Conservation (phyloP, 257 asterid genomes). For the Nicotiana knightiana region DNA sequence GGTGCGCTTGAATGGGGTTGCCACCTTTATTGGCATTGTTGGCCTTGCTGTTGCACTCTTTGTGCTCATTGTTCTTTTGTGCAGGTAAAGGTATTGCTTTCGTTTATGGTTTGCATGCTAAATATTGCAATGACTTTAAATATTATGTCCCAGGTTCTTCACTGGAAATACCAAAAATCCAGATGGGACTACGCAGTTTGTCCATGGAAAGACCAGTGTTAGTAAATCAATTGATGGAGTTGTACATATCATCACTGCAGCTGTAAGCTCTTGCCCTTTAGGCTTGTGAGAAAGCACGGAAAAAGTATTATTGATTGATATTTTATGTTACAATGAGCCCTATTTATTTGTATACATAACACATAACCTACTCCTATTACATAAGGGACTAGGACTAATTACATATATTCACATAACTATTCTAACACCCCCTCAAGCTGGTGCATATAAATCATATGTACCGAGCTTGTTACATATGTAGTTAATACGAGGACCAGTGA, state of each 20-base stretch:
- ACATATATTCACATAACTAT: too few relatives aligned
- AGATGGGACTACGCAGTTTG: conserved; percentile 75
- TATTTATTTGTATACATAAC: too few relatives aligned
- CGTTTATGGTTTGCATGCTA: conserved; percentile 9
- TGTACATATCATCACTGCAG: conserved; percentile 71
- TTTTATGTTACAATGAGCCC: too few relatives aligned
- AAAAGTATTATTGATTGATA: too few relatives aligned
- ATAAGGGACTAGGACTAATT: too few relatives aligned
- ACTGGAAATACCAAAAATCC: conserved; percentile 64
- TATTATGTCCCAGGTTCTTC: conserved; percentile 51
- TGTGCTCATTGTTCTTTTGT: conserved; percentile 67
- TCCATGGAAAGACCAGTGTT: conserved; percentile 55
- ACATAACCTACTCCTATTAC: too few relatives aligned
- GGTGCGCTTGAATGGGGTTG: conserved; percentile 97
- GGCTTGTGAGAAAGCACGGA: background rate
- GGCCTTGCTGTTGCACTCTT: conserved; percentile 79
- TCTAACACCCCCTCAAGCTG: too few relatives aligned
- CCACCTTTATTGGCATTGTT: conserved; percentile 89
- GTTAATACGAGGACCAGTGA: too few relatives aligned
- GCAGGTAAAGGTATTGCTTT: conserved; percentile 37
- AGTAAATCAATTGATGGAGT: conserved; percentile 55
- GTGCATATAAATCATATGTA: too few relatives aligned
- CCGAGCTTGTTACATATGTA: too few relatives aligned
- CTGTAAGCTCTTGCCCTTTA: conserved; percentile 48
- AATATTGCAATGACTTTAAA: background rate